Conservation (phyloP, 768 basidiomycete genomes). For the Lactarius vividus region DNA sequence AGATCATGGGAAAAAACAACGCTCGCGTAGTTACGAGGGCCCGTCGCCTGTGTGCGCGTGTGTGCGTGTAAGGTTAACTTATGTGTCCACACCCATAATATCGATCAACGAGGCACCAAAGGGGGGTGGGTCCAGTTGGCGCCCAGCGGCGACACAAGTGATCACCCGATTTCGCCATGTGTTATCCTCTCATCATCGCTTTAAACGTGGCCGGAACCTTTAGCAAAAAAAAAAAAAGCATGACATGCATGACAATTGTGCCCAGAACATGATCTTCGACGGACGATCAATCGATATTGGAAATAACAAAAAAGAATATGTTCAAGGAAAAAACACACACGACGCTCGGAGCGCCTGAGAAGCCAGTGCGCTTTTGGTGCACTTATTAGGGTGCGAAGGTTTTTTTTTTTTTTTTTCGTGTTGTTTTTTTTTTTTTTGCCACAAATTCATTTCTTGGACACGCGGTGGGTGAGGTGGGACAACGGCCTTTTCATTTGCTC, state of each 20-base stretch:
- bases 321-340: neutral
- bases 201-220: constrained; percentile 9
- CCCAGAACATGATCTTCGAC: constrained; percentile 5
- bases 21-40: neutral
- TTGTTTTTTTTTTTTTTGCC: neutral
- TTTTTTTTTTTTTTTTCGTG: neutral
- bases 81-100: neutral
- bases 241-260: neutral
- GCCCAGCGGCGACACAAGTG: neutral
- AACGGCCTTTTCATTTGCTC: constrained; percentile 12
- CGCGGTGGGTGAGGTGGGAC: neutral
- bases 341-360: constrained; percentile 4
- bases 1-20: neutral
- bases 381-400: neutral
- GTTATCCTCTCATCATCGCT: neutral
- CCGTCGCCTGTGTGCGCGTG: neutral
- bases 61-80: neutral
- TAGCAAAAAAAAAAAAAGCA: neutral
- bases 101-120: constrained; percentile 2
- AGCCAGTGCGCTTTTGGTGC: neutral
- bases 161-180: neutral
- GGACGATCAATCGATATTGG: constrained; percentile 14
- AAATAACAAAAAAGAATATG: neutral
- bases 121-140: neutral
- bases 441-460: constrained; percentile 6